Evolutionary conservation across 805 yeast genomes (phyloP).

Genomic region (Torulaspora maleeae): DNA sequence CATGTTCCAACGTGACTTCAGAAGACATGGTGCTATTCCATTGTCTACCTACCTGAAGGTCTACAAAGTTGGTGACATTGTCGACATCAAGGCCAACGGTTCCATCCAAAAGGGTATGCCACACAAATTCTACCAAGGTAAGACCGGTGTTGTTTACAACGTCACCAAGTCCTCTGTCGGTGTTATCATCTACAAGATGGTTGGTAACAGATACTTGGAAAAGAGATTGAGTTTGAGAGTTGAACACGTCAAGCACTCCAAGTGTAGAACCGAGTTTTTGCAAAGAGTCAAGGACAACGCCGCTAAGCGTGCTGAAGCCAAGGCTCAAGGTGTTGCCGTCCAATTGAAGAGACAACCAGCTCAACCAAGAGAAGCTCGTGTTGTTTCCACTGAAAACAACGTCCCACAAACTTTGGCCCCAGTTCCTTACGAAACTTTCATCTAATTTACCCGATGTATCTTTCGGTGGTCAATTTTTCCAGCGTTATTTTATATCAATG

Average conservation of each 20-base stretch:
- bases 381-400: conserved; percentile 75
- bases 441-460: conserved; percentile 49
- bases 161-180: conserved; percentile 98
- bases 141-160: conserved; percentile 98
- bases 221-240: conserved; percentile 98
- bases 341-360: conserved; percentile 97
- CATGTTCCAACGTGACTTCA: conserved; percentile 99
- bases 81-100: conserved; percentile 99
- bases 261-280: conserved; percentile 98
- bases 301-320: conserved; percentile 88
- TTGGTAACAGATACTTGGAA: conserved; percentile 98
- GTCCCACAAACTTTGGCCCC: conserved; percentile 97
- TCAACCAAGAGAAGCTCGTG: conserved; percentile 91
- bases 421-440: conserved; percentile 99
- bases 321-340: conserved; percentile 86
- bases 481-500: conserved; percentile 16
- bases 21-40: conserved; percentile 87
- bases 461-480: conserved; percentile 16
- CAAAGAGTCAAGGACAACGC: conserved; percentile 98
- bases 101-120: conserved; percentile 99
- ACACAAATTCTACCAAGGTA: conserved; percentile 99
- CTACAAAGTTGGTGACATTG: conserved; percentile 99
- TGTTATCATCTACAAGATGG: conserved; percentile 96
- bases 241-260: conserved; percentile 99
- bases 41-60: conserved; percentile 95